Evolutionary conservation across 805 yeast genomes (phyloP), one percentile per base, ranked within the genome.

Genomic region (Spathaspora arborariae): DNA sequence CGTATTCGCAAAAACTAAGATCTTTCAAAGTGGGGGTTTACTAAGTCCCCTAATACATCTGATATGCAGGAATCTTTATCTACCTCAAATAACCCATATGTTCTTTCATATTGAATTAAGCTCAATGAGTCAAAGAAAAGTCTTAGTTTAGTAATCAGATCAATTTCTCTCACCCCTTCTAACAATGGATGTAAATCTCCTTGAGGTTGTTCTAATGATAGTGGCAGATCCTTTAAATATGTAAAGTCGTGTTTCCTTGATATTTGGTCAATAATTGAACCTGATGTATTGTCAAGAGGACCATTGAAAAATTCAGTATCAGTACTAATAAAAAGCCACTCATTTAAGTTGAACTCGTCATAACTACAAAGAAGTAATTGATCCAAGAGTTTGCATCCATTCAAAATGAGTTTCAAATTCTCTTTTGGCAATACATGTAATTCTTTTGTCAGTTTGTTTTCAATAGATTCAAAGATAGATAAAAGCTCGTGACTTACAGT

Each of bases 271-370:
- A 81, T 64, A 11, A 81, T 55, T 59, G 63, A 15, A 11, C 37
- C 39, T 55, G 33, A n/a, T 2, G 27, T 10, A 16, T 21, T 24
- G 43, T 37, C 35, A 13, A 11, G 20, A 9, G 16, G 47, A 43
- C 16, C 54, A 45, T 15, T 18, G 33, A 20, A 35, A 11, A 42
- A 24, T 13, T 72, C 75, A 24, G 78, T 72, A 15, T 79, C 81
- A 55, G 85, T 88, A 21, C 82, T 75, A 9, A 92, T 78, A 58
- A 89, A 94, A 1, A 94, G 68, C 98, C 98, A 92, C 56, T 89
- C 94, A 51, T 79, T 59, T 63, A 80, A 58, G 64, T 82, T 84
- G 71, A 92, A 75, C 48, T 89, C 96, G 59, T 91, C 97, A 37
- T 76, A 75, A 33, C 82, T 80, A 47, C 90, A 54, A 1, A 85